A percentile compares a stretch with the other conserved stretches of the same genome.
Conservation (phyloP, 768 basidiomycete species). For the Russula abietina region DNA sequence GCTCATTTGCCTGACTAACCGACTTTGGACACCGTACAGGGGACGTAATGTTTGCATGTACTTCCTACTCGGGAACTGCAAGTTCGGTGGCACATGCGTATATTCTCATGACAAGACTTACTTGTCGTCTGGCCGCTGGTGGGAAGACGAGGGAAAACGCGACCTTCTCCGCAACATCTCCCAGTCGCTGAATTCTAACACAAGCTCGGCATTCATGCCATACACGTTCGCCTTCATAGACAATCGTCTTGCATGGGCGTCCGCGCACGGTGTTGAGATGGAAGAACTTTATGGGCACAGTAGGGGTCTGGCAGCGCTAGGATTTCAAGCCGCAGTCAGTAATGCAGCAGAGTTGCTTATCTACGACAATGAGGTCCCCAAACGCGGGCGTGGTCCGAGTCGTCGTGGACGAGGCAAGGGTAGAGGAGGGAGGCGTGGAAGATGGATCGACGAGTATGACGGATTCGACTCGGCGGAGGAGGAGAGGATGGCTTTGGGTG, state of each 20-base stretch:
- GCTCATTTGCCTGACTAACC: not conserved
- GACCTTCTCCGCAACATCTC: not conserved
- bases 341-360: not conserved
- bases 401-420: not conserved
- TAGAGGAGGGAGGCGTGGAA: not conserved
- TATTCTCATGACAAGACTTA: conserved; percentile 45
- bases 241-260: conserved; percentile 8
- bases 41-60: conserved; percentile 48
- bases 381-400: not conserved
- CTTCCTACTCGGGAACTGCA: conserved; percentile 39
- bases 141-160: conserved; percentile 27
- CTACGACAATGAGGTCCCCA: no score
- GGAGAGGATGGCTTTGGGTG: conserved; percentile 22
- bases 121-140: conserved; percentile 45
- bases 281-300: not conserved
- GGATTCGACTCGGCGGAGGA: conserved; percentile 17
- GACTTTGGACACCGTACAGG: conserved; percentile 30
- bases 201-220: conserved; percentile 1
- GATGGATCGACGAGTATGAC: not conserved
- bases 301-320: not conserved
- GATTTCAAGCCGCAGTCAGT: not conserved
- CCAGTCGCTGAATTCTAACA: not conserved
- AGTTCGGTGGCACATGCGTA: conserved; percentile 38
- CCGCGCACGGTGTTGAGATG: not conserved
- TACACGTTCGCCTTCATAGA: conserved; percentile 3